Evolutionary conservation across 2,329 filamentous ascomycete species (phyloP), one percentile per base, ranked within the genome.

Genomic region (Blastomyces silverae): DNA sequence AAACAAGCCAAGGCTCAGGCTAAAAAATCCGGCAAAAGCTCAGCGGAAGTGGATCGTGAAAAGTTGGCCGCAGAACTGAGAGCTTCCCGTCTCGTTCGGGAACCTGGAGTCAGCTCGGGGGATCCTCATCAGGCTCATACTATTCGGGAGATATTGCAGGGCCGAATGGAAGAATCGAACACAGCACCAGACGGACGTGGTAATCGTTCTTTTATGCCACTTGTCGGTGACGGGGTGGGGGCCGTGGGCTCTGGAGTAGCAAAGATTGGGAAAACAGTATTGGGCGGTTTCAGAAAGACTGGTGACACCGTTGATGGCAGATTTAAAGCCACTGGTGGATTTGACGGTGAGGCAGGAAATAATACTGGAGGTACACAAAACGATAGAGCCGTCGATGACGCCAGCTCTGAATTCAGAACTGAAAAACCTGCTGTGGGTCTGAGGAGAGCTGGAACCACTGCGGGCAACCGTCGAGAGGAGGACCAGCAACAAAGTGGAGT

Each of bases 1-100:
- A 89, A 93, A 73, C 81, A 86, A 71, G 81, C 82, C 62, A 84
- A 85, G 61, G 84, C 85, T 7, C 88, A 87, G 53, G 76, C 73
- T 13, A 92, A 89, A 73, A 83, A 83, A 68, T 78, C 80, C 1
- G 85, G 87, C n/a, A 77, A 78, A 62, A 78, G 73, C 17, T 70
- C 72, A 53, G 73, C 74, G 56, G 65, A 71, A 46, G 67, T 76
- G 20, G 74, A 79, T 22, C 76, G 81, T 44, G 74, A 78, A 65
- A 84, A 83, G 65, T 78, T 83, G 0, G 67, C 80, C 6, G 83
- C 83, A 74, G 76, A 85, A 63, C 81, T 78, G 53, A 76, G 69
- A 77, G 82, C 63, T 70, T 76, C 63, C 67, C 79, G 50, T 74
- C 80, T 71, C 72, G 83, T 70, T 25, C 75, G 81, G 67, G 78